Conservation (phyloP, 148 eudicot species). For the Camellia granthamiana region DNA sequence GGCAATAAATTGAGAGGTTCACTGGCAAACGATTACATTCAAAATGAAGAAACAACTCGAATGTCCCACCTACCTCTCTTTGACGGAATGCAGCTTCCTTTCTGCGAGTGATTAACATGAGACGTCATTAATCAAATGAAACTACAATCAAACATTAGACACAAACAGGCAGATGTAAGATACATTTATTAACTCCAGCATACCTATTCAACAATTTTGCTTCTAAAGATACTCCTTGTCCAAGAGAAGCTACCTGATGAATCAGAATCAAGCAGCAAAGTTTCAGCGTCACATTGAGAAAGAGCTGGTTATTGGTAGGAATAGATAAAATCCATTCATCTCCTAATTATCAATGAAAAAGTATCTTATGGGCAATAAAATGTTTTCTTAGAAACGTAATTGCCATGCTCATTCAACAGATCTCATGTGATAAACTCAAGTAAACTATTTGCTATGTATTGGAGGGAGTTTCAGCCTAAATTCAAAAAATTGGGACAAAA, state of each 20-base stretch:
- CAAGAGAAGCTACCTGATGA: constrained; percentile 78
- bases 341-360: background rate
- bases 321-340: background rate
- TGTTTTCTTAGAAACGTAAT: background rate
- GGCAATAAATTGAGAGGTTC: background rate
- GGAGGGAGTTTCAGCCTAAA: background rate
- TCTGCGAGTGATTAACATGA: constrained; percentile 41
- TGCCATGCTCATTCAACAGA: background rate
- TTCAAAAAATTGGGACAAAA: background rate
- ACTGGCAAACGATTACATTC: background rate
- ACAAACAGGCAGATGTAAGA: background rate
- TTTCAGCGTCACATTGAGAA: background rate
- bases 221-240: constrained; percentile 88
- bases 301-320: background rate
- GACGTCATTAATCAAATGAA: constrained; percentile 2
- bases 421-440: background rate
- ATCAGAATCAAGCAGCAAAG: constrained; percentile 16
- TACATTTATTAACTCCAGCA: constrained; percentile 13
- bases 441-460: background rate
- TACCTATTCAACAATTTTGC: constrained; percentile 86
- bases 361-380: background rate
- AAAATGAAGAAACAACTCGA: background rate
- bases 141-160: background rate
- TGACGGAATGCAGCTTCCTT: constrained; percentile 92
- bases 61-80: constrained; percentile 57